These are phyloP conservation scores for Cucurbita moschata DNA, from an alignment of 306 rosid species.

Conservation along the genomic window DNA sequence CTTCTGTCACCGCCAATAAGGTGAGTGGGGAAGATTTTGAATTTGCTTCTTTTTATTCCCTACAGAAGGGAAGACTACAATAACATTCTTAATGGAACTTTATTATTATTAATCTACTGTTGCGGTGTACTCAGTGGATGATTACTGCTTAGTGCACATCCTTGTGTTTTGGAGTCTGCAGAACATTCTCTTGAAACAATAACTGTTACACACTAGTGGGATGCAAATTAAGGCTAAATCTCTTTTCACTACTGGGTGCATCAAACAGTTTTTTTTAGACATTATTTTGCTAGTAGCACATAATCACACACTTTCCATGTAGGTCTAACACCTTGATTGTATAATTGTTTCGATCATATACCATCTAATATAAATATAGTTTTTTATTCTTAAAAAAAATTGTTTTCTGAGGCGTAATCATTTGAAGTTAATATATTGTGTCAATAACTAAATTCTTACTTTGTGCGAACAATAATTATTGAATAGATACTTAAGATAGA, in stretches of 20 bases:
- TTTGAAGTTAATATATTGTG: background rate
- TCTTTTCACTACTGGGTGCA: background rate
- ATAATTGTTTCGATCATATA: background rate
- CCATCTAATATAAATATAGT: background rate
- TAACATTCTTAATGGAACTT: background rate
- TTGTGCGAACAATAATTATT: conserved; percentile 4
- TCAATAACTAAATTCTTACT: background rate
- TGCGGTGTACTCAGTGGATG: background rate
- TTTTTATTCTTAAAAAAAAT: background rate
- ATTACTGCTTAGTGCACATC: background rate
- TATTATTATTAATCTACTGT: background rate
- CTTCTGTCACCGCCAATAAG: conserved; percentile 72
- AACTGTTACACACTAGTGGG: background rate
- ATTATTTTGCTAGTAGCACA: background rate
- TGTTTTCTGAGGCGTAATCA: background rate
- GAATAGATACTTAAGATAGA: conserved; percentile 6
- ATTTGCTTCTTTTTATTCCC: background rate
- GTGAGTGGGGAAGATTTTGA: conserved; percentile 12
- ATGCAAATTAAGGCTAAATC: background rate
- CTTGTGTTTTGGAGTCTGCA: background rate
- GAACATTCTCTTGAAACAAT: background rate
- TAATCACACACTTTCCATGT: background rate
- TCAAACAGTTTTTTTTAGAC: background rate
- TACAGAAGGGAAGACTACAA: background rate
- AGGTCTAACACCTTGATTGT: background rate